Conservation (phyloP, 345 rosid species). For the Trapa bicornis region DNA sequence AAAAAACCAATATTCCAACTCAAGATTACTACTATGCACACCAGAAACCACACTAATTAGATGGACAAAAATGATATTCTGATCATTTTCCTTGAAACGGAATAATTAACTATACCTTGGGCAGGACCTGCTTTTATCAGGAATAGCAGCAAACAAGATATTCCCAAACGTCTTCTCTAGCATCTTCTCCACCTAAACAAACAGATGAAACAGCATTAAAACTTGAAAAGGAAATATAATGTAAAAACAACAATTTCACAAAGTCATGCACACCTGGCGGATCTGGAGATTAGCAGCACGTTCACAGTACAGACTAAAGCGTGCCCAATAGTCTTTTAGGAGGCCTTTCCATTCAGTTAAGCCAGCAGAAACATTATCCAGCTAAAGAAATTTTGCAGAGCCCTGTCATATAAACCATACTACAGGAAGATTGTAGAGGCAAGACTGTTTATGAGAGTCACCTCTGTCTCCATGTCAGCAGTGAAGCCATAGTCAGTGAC, state of each 20-base stretch:
- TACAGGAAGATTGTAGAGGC: neutral
- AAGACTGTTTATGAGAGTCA: constrained; percentile 13
- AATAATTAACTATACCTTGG: constrained; percentile 46
- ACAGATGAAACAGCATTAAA: neutral
- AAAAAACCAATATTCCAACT: neutral
- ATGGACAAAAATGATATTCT: neutral
- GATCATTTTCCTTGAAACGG: neutral
- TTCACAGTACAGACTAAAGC: constrained; percentile 71
- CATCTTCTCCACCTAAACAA: constrained; percentile 80
- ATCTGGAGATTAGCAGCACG: constrained; percentile 54
- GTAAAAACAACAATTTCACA: neutral
- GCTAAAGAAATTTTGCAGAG: constrained; percentile 33
- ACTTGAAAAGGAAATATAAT: neutral
- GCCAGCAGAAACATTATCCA: constrained; percentile 94
- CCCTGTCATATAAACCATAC: neutral
- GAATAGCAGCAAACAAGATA: constrained; percentile 72
- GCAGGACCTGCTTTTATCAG: constrained; percentile 57
- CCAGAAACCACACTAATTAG: neutral
- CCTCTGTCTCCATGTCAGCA: constrained; percentile 98
- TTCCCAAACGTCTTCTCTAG: constrained; percentile 69
- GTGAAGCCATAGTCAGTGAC: constrained; percentile 93
- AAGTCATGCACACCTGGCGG: constrained; percentile 47
- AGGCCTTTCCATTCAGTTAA: constrained; percentile 98
- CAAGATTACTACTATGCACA: neutral
- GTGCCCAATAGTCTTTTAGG: constrained; percentile 79